Conservation (phyloP, 148 eudicot genomes). For the Heliosperma pusillum region DNA sequence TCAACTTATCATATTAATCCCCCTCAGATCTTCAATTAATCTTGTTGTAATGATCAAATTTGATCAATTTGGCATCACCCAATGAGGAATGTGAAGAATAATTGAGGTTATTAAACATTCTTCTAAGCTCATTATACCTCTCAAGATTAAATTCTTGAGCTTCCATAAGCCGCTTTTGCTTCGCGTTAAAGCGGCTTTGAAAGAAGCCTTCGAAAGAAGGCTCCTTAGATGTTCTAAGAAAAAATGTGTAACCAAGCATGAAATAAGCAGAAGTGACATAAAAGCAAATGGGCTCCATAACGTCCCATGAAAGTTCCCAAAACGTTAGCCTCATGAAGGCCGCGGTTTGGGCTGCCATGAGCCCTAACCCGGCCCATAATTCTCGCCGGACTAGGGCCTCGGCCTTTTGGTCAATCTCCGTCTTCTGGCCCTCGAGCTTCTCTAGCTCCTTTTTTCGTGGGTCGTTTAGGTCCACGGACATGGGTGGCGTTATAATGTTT, state of each 20-base stretch:
- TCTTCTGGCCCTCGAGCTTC: conserved; percentile 54
- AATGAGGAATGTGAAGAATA: conserved; percentile 11
- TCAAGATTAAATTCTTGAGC: conserved; percentile 43
- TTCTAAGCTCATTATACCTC: conserved; percentile 56
- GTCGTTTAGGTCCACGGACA: conserved; percentile 26
- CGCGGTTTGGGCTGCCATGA: conserved; percentile 65
- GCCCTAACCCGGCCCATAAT: conserved; percentile 78
- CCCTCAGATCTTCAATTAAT: conserved; percentile 6
- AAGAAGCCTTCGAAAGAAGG: conserved; percentile 82
- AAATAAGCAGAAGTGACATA: conserved; percentile 71
- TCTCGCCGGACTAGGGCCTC: conserved; percentile 62
- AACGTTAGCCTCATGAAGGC: conserved; percentile 89
- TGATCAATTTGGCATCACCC: conserved; percentile 17
- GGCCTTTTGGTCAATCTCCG: conserved; percentile 57
- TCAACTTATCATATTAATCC: conserved; percentile 1
- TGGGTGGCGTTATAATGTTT: conserved; percentile 35
- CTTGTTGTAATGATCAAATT: conserved; percentile 14
- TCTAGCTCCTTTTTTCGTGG: conserved; percentile 49
- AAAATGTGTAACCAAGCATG: conserved; percentile 79
- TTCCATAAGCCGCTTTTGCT: conserved; percentile 58
- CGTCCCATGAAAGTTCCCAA: conserved; percentile 98
- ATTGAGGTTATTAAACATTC: conserved; percentile 40
- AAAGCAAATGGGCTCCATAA: conserved; percentile 95
- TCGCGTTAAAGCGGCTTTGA: conserved; percentile 62
- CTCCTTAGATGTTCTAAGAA: conserved; percentile 74